Base-by-base conservation (phyloP, 495 filamentous ascomycete species). In the Neurospora sp. region DNA sequence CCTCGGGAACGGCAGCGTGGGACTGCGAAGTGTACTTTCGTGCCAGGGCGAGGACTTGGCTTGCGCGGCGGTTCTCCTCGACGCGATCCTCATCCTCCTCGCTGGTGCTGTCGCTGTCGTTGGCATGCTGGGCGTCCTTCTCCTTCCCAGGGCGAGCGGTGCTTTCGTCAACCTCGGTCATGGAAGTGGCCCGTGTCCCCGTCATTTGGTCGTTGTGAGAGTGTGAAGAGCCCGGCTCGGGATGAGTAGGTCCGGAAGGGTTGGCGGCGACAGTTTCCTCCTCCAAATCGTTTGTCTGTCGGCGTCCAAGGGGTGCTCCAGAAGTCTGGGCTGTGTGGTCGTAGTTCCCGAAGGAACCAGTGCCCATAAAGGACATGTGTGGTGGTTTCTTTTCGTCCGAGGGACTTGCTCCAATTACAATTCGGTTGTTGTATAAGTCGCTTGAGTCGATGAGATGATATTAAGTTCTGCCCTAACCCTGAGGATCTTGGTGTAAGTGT, bases 1-100 rank as follows among this genome's bases (percentile, higher is more conserved):
- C 81, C 9, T 74, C 20, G 27, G 48, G 74, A 39, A 20, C 72
- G 12, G 71, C 76, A 39, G 77, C 79, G 3, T 83, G 77, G n/a
- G 85, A 86, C 71, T 83, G 83, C 14, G 78, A 77, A 0, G 84
- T 86, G 72, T 84, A 85, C 48, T 80, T 78, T 44, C 83, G 80
- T 18, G 85, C 85, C 37, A 86, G 78, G 14, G 82, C 80, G 54
- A 84, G 83, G n/a, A 86, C 81, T 37, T 84, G 75, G 39, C 81
- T 83, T 59, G 80, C 72, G 66, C 85, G 82, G 35, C 85, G 83
- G 42, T 77, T 78, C 70, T 79, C 41, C 76, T 85, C 84, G 42
- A 78, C 72, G 31, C 76, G 79, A 14, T 81, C 82, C 7, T 82
- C 83, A 37, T 80, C 79, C 9, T 82, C 81, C 27, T 79, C 79